Evolutionary conservation across 2,329 filamentous ascomycete genomes (phyloP).

Genomic region (Cordyceps tenuipes): DNA sequence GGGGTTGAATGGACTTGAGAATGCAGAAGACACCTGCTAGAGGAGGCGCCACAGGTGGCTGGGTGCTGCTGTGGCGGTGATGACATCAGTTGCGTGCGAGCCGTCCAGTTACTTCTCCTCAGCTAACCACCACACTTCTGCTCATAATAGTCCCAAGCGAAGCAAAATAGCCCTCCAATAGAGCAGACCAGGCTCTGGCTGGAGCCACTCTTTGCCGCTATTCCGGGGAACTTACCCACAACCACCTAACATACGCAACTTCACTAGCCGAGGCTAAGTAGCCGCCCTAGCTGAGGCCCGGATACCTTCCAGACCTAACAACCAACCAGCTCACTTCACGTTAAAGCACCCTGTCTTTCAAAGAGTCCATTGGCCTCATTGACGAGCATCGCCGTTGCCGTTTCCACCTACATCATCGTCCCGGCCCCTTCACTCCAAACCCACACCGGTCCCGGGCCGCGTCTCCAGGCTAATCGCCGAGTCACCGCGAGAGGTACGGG

Average conservation of each 20-base stretch:
- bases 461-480: not conserved
- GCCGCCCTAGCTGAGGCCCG: not conserved
- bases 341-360: not conserved
- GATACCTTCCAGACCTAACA: not conserved
- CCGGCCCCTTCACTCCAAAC: too few relatives aligned
- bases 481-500: not conserved
- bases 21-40: too few relatives aligned
- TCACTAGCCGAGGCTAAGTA: slow-evolving; percentile 6
- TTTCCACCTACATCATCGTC: not conserved
- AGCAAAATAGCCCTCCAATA: not conserved
- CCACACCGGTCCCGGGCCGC: not conserved
- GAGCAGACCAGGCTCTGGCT: not conserved
- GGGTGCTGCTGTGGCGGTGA: too few relatives aligned
- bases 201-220: not conserved
- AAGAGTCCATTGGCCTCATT: not conserved
- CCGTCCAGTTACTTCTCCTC: too few relatives aligned
- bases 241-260: not conserved
- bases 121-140: too few relatives aligned
- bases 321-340: not conserved
- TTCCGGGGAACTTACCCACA: not conserved
- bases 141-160: too few relatives aligned
- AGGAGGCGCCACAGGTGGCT: too few relatives aligned
- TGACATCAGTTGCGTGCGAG: too few relatives aligned
- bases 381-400: not conserved
- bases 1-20: too few relatives aligned